Percentiles rank a stretch among this genome's conserved stretches.
These are phyloP conservation scores for Ogataea nakhonphanomensis DNA, from an alignment of 805 yeast genomes.

Conservation along the genomic window DNA sequence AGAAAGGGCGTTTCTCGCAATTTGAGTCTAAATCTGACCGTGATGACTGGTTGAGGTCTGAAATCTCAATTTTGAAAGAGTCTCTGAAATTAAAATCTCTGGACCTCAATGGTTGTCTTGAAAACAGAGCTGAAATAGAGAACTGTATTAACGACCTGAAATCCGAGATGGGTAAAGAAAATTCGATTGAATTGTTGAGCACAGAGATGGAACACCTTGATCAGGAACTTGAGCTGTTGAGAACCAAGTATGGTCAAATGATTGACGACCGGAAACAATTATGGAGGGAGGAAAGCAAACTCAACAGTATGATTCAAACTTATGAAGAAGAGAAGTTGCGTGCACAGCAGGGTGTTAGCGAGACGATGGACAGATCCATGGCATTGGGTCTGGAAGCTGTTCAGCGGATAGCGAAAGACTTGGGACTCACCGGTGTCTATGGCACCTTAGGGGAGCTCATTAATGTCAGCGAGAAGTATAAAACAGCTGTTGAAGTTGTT, in stretches of 20 bases:
- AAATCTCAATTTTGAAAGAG: slow-evolving; percentile 40
- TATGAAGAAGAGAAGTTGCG: slow-evolving; percentile 50
- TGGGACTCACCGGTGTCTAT: slow-evolving; percentile 62
- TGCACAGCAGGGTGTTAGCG: slow-evolving; percentile 60
- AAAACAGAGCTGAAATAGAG: slow-evolving; percentile 25
- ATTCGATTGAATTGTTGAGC: slow-evolving; percentile 5
- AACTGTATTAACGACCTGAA: slow-evolving; percentile 32
- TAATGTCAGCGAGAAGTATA: slow-evolving; percentile 74
- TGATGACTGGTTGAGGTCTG: slow-evolving; percentile 59
- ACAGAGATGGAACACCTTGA: slow-evolving; percentile 34
- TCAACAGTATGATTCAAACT: slow-evolving; percentile 53
- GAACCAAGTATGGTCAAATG: slow-evolving; percentile 39
- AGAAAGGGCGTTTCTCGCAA: slow-evolving; percentile 64
- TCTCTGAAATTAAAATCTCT: slow-evolving; percentile 14
- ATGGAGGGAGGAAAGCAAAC: slow-evolving; percentile 77
- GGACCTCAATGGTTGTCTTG: slow-evolving; percentile 5
- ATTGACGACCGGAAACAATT: slow-evolving; percentile 66
- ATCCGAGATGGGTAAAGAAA: slow-evolving; percentile 20
- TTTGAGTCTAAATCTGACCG: slow-evolving; percentile 57
- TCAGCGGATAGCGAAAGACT: slow-evolving; percentile 52
- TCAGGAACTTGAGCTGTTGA: slow-evolving; percentile 31
- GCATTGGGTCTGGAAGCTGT: slow-evolving; percentile 70
- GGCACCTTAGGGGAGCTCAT: slow-evolving; percentile 88
- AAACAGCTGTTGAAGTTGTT: slow-evolving; percentile 81
- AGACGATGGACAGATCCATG: slow-evolving; percentile 72